Conservation (phyloP, 805 yeast genomes). For the Pichia eremophila region DNA sequence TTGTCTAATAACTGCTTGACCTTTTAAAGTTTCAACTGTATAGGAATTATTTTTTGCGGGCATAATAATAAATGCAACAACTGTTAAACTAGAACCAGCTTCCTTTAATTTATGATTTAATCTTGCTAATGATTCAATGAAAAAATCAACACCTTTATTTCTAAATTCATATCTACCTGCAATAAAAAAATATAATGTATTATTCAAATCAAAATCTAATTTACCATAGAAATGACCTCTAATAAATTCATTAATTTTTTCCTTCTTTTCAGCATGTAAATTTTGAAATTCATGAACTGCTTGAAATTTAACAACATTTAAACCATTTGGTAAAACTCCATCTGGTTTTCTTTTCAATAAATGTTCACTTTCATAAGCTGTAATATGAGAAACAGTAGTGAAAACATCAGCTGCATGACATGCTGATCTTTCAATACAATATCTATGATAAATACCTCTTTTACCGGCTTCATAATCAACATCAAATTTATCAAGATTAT, state of each 20-base stretch:
- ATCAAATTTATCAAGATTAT: conserved; percentile 77
- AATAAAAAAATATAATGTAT: conserved; percentile 89
- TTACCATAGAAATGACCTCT: conserved; percentile 97
- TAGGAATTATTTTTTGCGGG: conserved; percentile 92
- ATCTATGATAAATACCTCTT: conserved; percentile 93
- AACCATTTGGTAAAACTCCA: conserved; percentile 94
- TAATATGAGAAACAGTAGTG: conserved; percentile 94
- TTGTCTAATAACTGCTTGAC: conserved; percentile 92
- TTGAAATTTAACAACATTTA: conserved; percentile 90
- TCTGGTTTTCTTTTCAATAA: conserved; percentile 92
- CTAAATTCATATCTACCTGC: conserved; percentile 97
- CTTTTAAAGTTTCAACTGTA: conserved; percentile 90
- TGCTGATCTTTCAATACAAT: conserved; percentile 93
- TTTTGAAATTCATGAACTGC: conserved; percentile 98
- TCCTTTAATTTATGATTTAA: conserved; percentile 80
- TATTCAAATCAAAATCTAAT: conserved; percentile 87
- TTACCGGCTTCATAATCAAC: conserved; percentile 98
- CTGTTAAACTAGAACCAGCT: conserved; percentile 77
- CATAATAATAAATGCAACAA: conserved; percentile 96
- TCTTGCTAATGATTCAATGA: conserved; percentile 85
- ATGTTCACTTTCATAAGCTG: conserved; percentile 94
- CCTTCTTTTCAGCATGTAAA: conserved; percentile 85
- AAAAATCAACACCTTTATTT: conserved; percentile 94
- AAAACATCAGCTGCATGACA: conserved; percentile 94
- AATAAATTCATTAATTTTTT: conserved; percentile 85